These are phyloP conservation scores for Fremontodendron californicum DNA, from an alignment of 345 rosid species.

Conservation along the genomic window DNA sequence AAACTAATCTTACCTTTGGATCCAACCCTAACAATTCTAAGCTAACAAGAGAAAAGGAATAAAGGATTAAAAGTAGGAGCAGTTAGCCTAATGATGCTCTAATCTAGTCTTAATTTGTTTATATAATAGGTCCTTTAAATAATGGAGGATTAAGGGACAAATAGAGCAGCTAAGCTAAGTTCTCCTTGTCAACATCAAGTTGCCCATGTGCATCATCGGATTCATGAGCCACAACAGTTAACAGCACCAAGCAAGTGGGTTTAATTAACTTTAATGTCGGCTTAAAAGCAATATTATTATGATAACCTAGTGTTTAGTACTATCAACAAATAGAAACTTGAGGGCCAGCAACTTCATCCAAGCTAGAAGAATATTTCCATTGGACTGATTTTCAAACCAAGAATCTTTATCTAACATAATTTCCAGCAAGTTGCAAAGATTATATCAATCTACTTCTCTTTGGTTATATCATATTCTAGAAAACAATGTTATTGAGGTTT, in stretches of 20 bases:
- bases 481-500: background rate
- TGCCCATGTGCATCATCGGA: constrained; percentile 18
- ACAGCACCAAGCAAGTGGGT: constrained; percentile 28
- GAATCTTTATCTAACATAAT: background rate
- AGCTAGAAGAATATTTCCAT: background rate
- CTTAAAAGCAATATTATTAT: background rate
- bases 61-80: background rate
- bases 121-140: background rate
- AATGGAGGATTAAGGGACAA: background rate
- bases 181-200: constrained; percentile 14
- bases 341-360: background rate
- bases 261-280: constrained; percentile 24
- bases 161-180: background rate
- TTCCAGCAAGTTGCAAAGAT: background rate
- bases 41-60: background rate
- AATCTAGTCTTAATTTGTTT: constrained; percentile 13
- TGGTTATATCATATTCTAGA: background rate
- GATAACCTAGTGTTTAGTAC: background rate
- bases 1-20: background rate
- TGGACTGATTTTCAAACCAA: background rate
- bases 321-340: background rate
- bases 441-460: background rate
- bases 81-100: constrained; percentile 21
- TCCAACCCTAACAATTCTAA: background rate
- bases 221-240: constrained; percentile 15